Percentiles rank a stretch among this genome's conserved stretches.
These are phyloP conservation scores for Actinomortierella ambigua DNA, from an alignment of 371 early-diverging fungal genomes.

Conservation along the genomic window DNA sequence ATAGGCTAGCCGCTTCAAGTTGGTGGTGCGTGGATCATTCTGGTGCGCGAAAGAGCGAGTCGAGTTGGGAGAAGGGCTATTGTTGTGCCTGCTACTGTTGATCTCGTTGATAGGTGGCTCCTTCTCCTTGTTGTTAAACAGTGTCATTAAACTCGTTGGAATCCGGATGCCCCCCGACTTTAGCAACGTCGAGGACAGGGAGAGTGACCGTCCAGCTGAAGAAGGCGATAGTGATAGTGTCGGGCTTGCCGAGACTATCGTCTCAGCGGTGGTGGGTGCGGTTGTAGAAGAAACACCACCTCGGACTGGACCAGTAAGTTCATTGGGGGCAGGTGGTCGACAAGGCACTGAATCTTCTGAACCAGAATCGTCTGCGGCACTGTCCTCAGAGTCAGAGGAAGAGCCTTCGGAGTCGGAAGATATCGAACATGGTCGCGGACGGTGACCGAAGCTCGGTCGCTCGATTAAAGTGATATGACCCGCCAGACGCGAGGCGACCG, in stretches of 20 bases:
- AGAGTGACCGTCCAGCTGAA: not conserved
- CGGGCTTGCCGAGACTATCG: slow-evolving; percentile 15
- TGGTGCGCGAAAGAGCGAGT: not conserved
- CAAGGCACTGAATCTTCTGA: too few species aligned
- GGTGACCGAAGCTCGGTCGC: too few species aligned
- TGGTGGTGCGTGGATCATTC: slow-evolving; percentile 21
- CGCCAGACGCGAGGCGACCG: not conserved
- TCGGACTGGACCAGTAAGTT: too few species aligned
- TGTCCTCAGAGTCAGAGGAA: too few species aligned
- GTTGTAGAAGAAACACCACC: slow-evolving; percentile 2
- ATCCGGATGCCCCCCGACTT: slow-evolving; percentile 27
- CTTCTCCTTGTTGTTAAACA: slow-evolving; percentile 14
- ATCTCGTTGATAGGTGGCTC: not conserved
- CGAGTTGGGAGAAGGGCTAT: too few species aligned
- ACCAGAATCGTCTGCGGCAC: too few species aligned
- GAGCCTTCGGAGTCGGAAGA: slow-evolving; percentile 9
- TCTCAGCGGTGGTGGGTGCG: slow-evolving; percentile 21
- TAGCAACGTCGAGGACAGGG: slow-evolving; percentile 2
- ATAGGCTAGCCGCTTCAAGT: slow-evolving; percentile 26
- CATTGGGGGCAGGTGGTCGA: too few species aligned
- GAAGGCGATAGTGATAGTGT: not conserved
- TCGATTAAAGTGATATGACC: slow-evolving; percentile 2
- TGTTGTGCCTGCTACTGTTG: too few species aligned
- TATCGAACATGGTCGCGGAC: not conserved
- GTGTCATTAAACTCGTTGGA: slow-evolving; percentile 22